Conservation (phyloP, 2,329 filamentous ascomycete genomes). For the Didymella lethalis region DNA sequence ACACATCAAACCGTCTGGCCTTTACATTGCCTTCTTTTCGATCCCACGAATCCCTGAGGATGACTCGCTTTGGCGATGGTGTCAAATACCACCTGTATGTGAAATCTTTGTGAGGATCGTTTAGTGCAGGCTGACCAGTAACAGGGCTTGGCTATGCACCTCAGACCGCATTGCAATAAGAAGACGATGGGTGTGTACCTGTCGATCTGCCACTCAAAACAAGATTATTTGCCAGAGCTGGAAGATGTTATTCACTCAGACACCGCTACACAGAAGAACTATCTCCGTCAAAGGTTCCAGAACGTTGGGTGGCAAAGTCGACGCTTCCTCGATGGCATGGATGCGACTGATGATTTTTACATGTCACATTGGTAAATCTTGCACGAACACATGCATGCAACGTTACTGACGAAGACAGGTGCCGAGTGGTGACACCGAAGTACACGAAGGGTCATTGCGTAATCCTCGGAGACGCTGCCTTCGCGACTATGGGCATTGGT, state of each 20-base stretch:
- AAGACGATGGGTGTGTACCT: slow-evolving; percentile 39
- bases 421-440: slow-evolving; percentile 54
- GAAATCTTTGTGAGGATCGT: too few species aligned
- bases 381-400: background rate
- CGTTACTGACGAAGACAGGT: slow-evolving; percentile 51
- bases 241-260: slow-evolving; percentile 39
- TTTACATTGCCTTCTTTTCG: slow-evolving; percentile 45
- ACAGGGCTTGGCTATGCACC: slow-evolving; percentile 32
- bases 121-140: background rate
- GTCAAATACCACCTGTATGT: slow-evolving; percentile 27
- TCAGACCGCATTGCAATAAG: slow-evolving; percentile 38
- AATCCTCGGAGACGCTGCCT: slow-evolving; percentile 63
- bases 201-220: slow-evolving; percentile 31
- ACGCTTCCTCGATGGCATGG: slow-evolving; percentile 55
- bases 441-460: slow-evolving; percentile 60
- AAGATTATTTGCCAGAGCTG: slow-evolving; percentile 21
- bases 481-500: slow-evolving; percentile 43
- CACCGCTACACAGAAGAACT: slow-evolving; percentile 53
- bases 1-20: slow-evolving; percentile 31
- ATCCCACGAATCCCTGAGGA: slow-evolving; percentile 35
- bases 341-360: slow-evolving; percentile 33
- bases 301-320: slow-evolving; percentile 58
- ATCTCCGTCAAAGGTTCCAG: slow-evolving; percentile 43
- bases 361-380: slow-evolving; percentile 7
- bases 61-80: slow-evolving; percentile 36